Evolutionary conservation across 176 grass and related monocot species (phyloP), one percentile per base, ranked within the genome.

Genomic region (Phragmites australis): DNA sequence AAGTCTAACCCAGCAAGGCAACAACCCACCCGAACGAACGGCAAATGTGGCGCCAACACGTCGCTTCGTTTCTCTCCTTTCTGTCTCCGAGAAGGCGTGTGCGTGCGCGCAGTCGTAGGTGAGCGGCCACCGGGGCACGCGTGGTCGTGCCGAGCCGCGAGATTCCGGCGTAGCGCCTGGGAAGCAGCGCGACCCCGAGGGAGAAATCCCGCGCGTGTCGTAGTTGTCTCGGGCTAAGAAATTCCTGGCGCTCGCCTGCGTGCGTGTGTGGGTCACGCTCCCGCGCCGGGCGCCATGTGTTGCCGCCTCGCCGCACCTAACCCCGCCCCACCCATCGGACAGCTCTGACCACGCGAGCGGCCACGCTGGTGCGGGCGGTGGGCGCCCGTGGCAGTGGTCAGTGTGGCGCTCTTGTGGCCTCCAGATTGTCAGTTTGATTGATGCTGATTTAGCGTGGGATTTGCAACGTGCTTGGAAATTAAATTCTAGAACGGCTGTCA

Each of bases 161-260:
- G 77, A 87, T 76, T 47, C 79, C 85, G 78, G 78, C 71, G 71
- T 71, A 51, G 78, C 69, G 76, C 73, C 8, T 46, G 60, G 25
- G 46, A 67, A 42, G 44, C 44, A 19, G 40, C 61, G 48, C 46
- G 21, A 5, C 2, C 26, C n/a, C 25, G 0, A 16, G 13, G 13
- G 46, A 47, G 30, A 60, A 34, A 34, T 34, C 26, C 9, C 34
- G 8, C 43, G 68, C 45, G 68, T 23, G 63, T 45, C 65, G 65
- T 43, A 9, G 34, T 27, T 47, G 10, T 32, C 30, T 18, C 29
- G 44, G 26, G 9, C 15, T 45, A 21, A 29, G 12, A 60, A 64
- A 40, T 39, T 17, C 58, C 31, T 25, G 15, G 75, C 5, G 46
- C 21, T 26, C 42, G n/a, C 65, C 16, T 15, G 17, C 13, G 43